Conservation (phyloP, 257 asterid genomes). For the Ehretia macrophylla region DNA sequence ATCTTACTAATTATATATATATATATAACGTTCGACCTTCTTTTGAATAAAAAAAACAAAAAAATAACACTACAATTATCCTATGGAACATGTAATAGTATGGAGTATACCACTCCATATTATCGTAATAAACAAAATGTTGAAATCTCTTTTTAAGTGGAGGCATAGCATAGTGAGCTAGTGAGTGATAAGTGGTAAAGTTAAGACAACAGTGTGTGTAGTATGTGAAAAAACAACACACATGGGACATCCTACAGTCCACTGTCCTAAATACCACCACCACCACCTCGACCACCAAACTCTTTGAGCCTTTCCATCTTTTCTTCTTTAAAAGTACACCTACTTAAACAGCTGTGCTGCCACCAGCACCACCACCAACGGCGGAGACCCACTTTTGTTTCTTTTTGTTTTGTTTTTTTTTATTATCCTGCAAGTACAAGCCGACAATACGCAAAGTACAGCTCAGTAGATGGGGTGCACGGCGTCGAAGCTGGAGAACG, state of each 20-base stretch:
- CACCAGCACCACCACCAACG: not conserved
- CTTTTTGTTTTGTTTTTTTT: not conserved
- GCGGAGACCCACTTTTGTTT: not conserved
- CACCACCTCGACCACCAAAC: not conserved
- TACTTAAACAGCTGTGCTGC: not conserved
- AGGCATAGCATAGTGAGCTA: not conserved
- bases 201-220: slow-evolving; percentile 15
- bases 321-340: not conserved
- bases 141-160: slow-evolving; percentile 8
- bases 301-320: not conserved
- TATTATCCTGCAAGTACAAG: not conserved
- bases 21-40: no score
- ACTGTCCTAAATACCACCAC: slow-evolving; percentile 5
- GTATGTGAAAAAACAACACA: slow-evolving; percentile 6
- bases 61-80: no score
- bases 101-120: no score
- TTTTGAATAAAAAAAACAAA: no score
- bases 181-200: slow-evolving; percentile 2
- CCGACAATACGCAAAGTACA: not conserved
- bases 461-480: slow-evolving; percentile 70
- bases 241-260: slow-evolving; percentile 10
- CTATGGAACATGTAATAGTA: no score
- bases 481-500: slow-evolving; percentile 92
- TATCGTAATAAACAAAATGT: not conserved
- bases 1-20: no score